Conservation (phyloP, 1,284 basidiomycete species). For the Naganishia cerealis region DNA sequence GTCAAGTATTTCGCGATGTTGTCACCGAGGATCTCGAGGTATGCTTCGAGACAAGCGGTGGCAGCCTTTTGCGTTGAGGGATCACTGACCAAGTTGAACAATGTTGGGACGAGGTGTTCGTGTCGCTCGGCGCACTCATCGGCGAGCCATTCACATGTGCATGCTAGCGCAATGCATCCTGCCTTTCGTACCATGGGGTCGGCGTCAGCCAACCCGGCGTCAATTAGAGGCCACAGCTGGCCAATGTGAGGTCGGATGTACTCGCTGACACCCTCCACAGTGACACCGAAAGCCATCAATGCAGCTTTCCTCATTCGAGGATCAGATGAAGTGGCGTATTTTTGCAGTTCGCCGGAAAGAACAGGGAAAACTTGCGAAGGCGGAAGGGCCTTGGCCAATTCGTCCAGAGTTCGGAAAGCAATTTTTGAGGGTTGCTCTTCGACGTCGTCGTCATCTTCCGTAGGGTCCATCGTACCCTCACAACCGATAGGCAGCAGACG, state of each 20-base stretch:
- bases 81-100: constrained; percentile 88
- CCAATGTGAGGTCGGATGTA: constrained; percentile 92
- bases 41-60: constrained; percentile 92
- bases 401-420: constrained; percentile 91
- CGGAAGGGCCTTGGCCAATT: constrained; percentile 87
- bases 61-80: constrained; percentile 84
- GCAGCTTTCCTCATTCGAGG: constrained; percentile 81
- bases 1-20: constrained; percentile 83
- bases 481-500: constrained; percentile 91
- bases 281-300: constrained; percentile 92
- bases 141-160: constrained; percentile 95
- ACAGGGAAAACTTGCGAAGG: constrained; percentile 96
- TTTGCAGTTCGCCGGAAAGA: constrained; percentile 74
- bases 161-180: constrained; percentile 90
- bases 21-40: constrained; percentile 92
- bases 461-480: constrained; percentile 83
- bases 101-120: constrained; percentile 78
- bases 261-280: constrained; percentile 96
- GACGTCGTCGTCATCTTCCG: constrained; percentile 64
- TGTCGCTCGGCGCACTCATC: constrained; percentile 89
- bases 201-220: constrained; percentile 79
- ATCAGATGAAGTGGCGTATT: constrained; percentile 80
- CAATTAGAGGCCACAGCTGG: constrained; percentile 92
- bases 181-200: constrained; percentile 90
- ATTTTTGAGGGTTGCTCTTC: constrained; percentile 60